Conservation (phyloP, 2,329 filamentous ascomycete genomes). For the Eurotiales sp. region DNA sequence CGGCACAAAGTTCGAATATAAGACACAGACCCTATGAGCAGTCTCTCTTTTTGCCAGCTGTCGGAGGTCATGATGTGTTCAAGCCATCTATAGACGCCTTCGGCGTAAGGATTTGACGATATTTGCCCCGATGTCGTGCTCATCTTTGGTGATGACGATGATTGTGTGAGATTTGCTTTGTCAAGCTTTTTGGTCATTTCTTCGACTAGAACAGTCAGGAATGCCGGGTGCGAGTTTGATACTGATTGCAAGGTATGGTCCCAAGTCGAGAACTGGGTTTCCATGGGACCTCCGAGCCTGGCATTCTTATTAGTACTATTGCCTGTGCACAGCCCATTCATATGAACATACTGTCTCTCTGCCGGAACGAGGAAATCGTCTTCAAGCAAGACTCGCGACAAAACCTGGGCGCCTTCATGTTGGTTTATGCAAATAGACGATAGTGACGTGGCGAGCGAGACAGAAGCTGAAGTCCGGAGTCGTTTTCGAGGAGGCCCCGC, state of each 20-base stretch:
- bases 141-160: not conserved
- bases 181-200: conserved; percentile 34
- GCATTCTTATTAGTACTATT: not conserved
- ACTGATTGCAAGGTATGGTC: conserved; percentile 36
- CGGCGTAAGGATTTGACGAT: conserved; percentile 34
- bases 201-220: conserved; percentile 38
- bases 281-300: conserved; percentile 24
- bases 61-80: conserved; percentile 43
- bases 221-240: conserved; percentile 26
- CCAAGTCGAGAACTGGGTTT: conserved; percentile 31
- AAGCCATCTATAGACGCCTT: conserved; percentile 50
- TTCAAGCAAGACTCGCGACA: conserved; percentile 28
- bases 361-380: conserved; percentile 23
- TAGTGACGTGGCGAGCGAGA: conserved; percentile 22
- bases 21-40: conserved; percentile 24
- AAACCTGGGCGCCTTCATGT: conserved; percentile 17
- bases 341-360: conserved; percentile 27
- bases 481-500: conserved; percentile 26
- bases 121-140: too few species aligned
- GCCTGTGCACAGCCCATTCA: too few species aligned
- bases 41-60: conserved; percentile 32
- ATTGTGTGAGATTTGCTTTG: conserved; percentile 18
- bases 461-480: conserved; percentile 22
- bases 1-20: conserved; percentile 34
- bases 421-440: conserved; percentile 25